Base-by-base conservation (phyloP, 1,284 basidiomycete species). In the Stygiomarasmius scandens region DNA sequence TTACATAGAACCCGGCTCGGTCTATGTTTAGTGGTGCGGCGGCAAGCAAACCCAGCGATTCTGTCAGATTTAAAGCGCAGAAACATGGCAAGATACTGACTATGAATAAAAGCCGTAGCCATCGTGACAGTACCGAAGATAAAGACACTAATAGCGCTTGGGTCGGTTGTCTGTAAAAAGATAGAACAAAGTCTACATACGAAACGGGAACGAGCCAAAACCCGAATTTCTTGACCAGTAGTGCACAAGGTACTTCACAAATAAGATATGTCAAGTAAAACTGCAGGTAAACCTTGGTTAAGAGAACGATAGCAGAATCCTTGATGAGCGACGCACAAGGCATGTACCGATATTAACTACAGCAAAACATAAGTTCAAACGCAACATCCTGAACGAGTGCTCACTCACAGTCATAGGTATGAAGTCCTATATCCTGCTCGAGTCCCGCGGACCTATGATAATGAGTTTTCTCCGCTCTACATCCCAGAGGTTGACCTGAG, bases 41-140 rank as follows among this genome's bases (percentile, higher is more conserved):
- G 38, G n/a, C 11, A 41, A 47, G 23, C 25, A 14, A 23, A 14
- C 22, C 23, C 5, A 45, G 16, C 25, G 22, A 20, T 14, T 22
- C n/a, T 47, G 3, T 49, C 22, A 24, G 22, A 23, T 48, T 8
- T 45, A 8, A 8, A 34, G 8, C 8, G 14, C 8, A 8, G 14
- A 34, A 34, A 14, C 8, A 14, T 19, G 46, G 25, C 8, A 24
- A 25, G 6, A 48, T 14, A 48, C 49, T 67, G 67, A 43, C 49
- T 62, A 12, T 61, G 50, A 32, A 70, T 64, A 11, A 70, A 69
- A 2, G 70, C 69, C 10, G 69, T 65, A 36, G 64, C 68, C n/a
- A 70, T 64, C 4, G 69, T 66, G n/a, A 68, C 59, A 54, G 63
- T 41, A 9, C 58, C 63, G 51, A 65, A 65, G 19, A 45, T 24